These are phyloP conservation scores for Gomphus bonarii DNA, from an alignment of 1,284 basidiomycete genomes.

Conservation along the genomic window DNA sequence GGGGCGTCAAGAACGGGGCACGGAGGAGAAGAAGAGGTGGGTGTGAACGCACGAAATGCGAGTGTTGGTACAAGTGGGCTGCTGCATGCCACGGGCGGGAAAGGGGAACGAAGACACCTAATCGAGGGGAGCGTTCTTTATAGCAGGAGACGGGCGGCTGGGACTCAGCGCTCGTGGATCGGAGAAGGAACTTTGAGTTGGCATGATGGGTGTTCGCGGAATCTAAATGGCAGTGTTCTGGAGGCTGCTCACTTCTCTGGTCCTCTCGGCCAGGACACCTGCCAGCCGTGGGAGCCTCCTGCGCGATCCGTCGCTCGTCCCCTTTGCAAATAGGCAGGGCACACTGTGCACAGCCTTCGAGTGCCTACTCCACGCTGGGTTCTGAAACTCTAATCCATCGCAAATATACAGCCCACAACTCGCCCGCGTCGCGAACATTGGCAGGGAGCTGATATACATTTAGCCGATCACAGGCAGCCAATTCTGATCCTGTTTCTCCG, in stretches of 20 bases:
- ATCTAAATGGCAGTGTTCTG: neutral
- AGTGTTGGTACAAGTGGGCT: slow-evolving; percentile 61
- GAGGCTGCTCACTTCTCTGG: too few relatives aligned
- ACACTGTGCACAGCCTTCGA: neutral
- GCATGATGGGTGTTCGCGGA: slow-evolving; percentile 2
- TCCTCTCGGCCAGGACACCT: neutral
- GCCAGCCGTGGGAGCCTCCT: neutral
- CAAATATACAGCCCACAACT: neutral
- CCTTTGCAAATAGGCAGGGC: too few relatives aligned
- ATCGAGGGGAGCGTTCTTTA: neutral
- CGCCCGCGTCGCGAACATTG: neutral
- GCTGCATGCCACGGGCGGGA: slow-evolving; percentile 34
- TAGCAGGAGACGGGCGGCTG: slow-evolving; percentile 5
- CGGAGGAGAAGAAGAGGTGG: slow-evolving; percentile 24
- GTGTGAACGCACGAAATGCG: slow-evolving; percentile 34
- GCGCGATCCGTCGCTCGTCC: too few relatives aligned
- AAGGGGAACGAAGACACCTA: neutral
- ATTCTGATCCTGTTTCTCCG: neutral
- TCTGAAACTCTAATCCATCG: neutral
- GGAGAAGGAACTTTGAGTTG: slow-evolving; percentile 2
- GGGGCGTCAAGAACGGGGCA: slow-evolving; percentile 16
- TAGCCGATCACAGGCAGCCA: neutral
- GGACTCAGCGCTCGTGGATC: neutral
- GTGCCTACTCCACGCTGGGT: neutral
- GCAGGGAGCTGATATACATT: neutral